Conservation (phyloP, 2,329 filamentous ascomycete species). For the Paraconiothyrium brasiliense region DNA sequence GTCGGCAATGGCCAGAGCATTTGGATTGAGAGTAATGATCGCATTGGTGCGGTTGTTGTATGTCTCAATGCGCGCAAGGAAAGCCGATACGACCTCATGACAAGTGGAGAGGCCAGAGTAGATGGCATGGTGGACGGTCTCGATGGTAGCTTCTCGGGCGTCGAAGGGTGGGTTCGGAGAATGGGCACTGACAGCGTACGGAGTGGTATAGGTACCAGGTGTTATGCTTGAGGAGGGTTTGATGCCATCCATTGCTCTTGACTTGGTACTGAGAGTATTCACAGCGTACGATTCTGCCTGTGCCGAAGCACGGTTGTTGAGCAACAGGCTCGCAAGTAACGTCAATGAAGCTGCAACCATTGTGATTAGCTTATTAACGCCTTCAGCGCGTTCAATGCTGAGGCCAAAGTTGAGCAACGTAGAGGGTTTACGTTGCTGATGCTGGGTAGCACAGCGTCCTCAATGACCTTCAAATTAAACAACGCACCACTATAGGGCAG, state of each 20-base stretch:
- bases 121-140: conserved; percentile 65
- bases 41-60: conserved; percentile 68
- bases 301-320: conserved; percentile 17
- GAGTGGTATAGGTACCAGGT: too few species aligned
- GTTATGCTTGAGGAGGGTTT: not conserved
- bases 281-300: not conserved
- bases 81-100: conserved; percentile 63
- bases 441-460: not conserved
- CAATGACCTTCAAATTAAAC: not conserved
- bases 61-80: conserved; percentile 65
- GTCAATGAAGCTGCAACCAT: conserved; percentile 11
- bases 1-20: conserved; percentile 60
- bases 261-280: not conserved
- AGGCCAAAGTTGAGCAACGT: not conserved
- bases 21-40: conserved; percentile 63
- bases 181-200: not conserved
- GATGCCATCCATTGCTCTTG: not conserved
- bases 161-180: conserved; percentile 56
- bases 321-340: conserved; percentile 17
- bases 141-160: conserved; percentile 66
- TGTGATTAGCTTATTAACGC: not conserved
- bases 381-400: not conserved
- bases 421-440: not conserved
- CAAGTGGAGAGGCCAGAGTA: conserved; percentile 64
- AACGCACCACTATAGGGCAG: not conserved